Conservation (phyloP, 2,329 filamentous ascomycete genomes). For the Beauveria medogensis region DNA sequence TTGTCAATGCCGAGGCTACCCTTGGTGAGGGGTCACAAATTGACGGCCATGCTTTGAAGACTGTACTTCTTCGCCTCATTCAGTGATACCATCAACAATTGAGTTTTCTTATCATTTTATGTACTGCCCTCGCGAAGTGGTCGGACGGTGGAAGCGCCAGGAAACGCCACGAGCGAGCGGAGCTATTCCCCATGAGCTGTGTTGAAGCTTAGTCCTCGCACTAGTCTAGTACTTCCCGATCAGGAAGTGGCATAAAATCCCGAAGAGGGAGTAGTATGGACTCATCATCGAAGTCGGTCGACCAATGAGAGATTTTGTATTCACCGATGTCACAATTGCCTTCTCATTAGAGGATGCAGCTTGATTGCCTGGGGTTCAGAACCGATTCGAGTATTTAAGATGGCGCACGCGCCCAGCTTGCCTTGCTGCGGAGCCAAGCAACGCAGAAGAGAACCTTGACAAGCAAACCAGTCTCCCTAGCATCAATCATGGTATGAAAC, state of each 20-base stretch:
- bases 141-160: too few relatives aligned
- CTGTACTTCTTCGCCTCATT: too few relatives aligned
- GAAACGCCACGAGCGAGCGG: too few relatives aligned
- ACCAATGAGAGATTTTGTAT: not conserved
- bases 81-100: too few relatives aligned
- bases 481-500: not conserved
- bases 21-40: too few relatives aligned
- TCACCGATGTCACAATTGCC: not conserved
- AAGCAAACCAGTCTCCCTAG: not conserved
- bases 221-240: not conserved
- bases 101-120: too few relatives aligned
- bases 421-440: not conserved
- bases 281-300: not conserved
- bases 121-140: too few relatives aligned
- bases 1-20: too few relatives aligned
- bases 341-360: not conserved
- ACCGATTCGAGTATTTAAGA: not conserved
- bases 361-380: not conserved
- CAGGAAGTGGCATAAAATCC: not conserved
- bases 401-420: not conserved
- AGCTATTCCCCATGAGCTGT: too few relatives aligned
- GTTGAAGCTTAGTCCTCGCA: too few relatives aligned
- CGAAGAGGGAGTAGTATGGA: not conserved
- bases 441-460: too few relatives aligned
- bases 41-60: too few relatives aligned